Base-by-base conservation (phyloP, 306 rosid genomes). In the Cyamopsis tetragonoloba region DNA sequence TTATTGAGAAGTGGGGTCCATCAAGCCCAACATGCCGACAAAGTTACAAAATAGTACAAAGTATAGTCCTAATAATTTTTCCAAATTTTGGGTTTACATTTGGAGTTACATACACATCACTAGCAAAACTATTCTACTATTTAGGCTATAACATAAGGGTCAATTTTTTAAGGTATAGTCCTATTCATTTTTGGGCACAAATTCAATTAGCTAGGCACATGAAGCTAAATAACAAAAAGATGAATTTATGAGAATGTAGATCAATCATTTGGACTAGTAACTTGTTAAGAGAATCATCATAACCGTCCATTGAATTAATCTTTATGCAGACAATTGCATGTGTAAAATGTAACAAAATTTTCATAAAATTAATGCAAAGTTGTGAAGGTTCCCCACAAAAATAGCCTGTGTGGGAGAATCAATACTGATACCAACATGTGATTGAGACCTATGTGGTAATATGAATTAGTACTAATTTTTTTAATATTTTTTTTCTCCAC, bases 21-120 rank as follows among this genome's bases (percentile, higher is more conserved):
- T 42, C 23, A 61, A 14, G 44, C 57, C 80, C 72, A 70, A 80
- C 77, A 75, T 83, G 79, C 86, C 83, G 74, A 80, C 85, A 82
- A 75, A 71, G 30, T 35, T 44, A 68, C 74, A 70, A 61, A 75
- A 74, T 65, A 30, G 57, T 62, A 65, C 10, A 58, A 27, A 70
- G 0, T n/a, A 10, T 19, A 9, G 41, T 27, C 19, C 60, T 41
- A 0, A 54, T 20, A 27, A 27, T 4, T 61, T 30, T 68, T 26
- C 50, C 50, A 18, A 37, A 41, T 0, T 62, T 37, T 17, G 7
- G 10, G 44, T 47, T 55, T 22, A 7, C 66, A 4, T 8, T 8
- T 18, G 17, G 48, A 57, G 22, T 22, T 14, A 43, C 12, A 8
- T 22, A 43, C 7, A 42, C 35, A 39, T 38, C 17, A 4, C 18